These are phyloP conservation scores for Diaporthe vexans DNA, from an alignment of 2,329 filamentous ascomycete species.

Conservation along the genomic window DNA sequence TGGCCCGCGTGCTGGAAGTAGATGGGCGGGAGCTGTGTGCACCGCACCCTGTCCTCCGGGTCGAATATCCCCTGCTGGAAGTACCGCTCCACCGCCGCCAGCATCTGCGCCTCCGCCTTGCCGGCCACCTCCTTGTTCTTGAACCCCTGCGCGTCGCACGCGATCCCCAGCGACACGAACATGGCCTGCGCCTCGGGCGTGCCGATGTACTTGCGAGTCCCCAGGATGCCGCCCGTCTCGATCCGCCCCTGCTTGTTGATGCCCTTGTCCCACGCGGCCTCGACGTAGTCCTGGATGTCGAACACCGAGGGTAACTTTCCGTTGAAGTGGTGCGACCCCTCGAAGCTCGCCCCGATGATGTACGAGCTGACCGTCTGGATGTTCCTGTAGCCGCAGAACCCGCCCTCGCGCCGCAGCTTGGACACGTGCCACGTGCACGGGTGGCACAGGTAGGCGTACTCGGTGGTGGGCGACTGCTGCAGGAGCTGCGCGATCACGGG, in stretches of 20 bases:
- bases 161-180: constrained; percentile 77
- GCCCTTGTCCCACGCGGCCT: constrained; percentile 87
- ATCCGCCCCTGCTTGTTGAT: constrained; percentile 81
- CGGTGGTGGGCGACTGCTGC: constrained; percentile 73
- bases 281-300: constrained; percentile 87
- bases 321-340: constrained; percentile 72
- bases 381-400: constrained; percentile 95
- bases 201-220: constrained; percentile 96
- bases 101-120: constrained; percentile 68
- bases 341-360: constrained; percentile 71
- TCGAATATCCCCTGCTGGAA: constrained; percentile 72
- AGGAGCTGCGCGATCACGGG: constrained; percentile 74
- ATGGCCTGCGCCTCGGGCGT: constrained; percentile 92
- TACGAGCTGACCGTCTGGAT: constrained; percentile 93
- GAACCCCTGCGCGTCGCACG: constrained; percentile 76
- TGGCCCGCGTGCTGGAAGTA: constrained; percentile 94
- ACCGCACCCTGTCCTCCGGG: constrained; percentile 72
- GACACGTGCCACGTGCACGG: constrained; percentile 82
- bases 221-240: constrained; percentile 88
- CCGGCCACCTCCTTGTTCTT: constrained; percentile 59
- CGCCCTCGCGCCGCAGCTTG: constrained; percentile 85
- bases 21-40: constrained; percentile 83
- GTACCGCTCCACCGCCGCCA: constrained; percentile 79
- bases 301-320: constrained; percentile 80
- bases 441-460: constrained; percentile 85